Base-by-base conservation (phyloP, 2,329 filamentous ascomycete genomes). In the Chalaropsis ovoidea region DNA sequence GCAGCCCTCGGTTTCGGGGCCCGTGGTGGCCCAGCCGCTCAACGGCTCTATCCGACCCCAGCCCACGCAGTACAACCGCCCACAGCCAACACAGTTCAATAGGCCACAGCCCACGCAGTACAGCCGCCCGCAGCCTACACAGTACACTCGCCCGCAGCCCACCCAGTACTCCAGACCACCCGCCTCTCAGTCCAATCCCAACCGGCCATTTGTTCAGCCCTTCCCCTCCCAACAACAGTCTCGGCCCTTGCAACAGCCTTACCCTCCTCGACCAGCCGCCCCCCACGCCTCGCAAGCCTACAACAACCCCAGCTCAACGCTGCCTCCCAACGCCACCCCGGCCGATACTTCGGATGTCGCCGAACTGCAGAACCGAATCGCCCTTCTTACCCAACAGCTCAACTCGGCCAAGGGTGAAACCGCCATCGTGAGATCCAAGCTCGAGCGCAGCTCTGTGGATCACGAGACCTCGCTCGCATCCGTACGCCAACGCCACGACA, bases 391-490 rank as follows among this genome's bases (percentile, higher is more conserved):
- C 61, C 68, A 1, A 5, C 82, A 85, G 62, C 78, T 87, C 17
- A 79, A 79, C 64, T 80, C 81, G 2, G 87, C 88, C 70, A 78
- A 82, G 19, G 89, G 89, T 62, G 88, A 92, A 72, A 85, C 85
- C 35, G 81, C 87, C 62, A 90, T 92, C 68, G 79, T 92, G n/a
- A 83, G 89, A 42, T 82, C 82, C 67, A 89, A 89, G 67, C 80
- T 84, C 49, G 82, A 86, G 62, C 86, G 84, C 70, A 77, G 80
- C 0, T 77, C 79, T 17, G 82, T 83, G 63, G 81, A 85, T 60
- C 83, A 87, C 71, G 84, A 89, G 62, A 79, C 81, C 27, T 81
- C 86, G 70, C 73, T 92, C 27, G 75, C 79, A 22, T 79, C 90
- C 62, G 82, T 87, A 69, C 66, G 85, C 10, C 81, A 82, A 4